Conservation (phyloP, 1,284 basidiomycete genomes). For the Ceratobasidium sp. region DNA sequence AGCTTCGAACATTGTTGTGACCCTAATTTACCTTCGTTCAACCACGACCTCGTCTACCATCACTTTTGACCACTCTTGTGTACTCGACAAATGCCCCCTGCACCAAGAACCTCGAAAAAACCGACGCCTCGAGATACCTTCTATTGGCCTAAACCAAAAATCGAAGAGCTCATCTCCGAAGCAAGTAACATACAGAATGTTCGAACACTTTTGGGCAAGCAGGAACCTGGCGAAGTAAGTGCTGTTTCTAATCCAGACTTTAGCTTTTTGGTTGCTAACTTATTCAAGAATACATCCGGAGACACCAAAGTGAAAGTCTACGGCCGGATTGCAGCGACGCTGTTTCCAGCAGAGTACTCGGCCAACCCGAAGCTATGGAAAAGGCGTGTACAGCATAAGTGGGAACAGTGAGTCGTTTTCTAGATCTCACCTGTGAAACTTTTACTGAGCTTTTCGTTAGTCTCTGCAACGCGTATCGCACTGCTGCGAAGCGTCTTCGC, state of each 20-base stretch:
- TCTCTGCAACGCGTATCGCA: neutral
- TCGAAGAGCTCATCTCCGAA: neutral
- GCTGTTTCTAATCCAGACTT: no score
- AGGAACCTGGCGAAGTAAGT: neutral
- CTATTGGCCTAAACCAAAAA: neutral
- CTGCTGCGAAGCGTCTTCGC: neutral
- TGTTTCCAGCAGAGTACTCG: neutral
- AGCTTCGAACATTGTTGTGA: no score
- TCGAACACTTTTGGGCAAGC: neutral
- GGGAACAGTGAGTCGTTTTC: neutral
- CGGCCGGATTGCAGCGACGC: neutral
- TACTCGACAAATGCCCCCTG: neutral
- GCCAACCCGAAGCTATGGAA: neutral
- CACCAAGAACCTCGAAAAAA: neutral
- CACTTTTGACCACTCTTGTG: neutral
- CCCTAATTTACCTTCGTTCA: no score
- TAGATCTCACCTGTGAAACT: no score
- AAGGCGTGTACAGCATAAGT: neutral
- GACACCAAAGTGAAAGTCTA: constrained; percentile 4
- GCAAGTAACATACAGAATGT: neutral
- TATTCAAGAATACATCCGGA: neutral
- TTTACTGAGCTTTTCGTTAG: neutral
- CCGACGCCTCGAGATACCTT: neutral
- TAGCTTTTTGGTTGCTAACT: neutral
- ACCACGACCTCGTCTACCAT: neutral